Evolutionary conservation across 352 stramenopile species (phyloP).

Genomic region (Phytophthora citricola): DNA sequence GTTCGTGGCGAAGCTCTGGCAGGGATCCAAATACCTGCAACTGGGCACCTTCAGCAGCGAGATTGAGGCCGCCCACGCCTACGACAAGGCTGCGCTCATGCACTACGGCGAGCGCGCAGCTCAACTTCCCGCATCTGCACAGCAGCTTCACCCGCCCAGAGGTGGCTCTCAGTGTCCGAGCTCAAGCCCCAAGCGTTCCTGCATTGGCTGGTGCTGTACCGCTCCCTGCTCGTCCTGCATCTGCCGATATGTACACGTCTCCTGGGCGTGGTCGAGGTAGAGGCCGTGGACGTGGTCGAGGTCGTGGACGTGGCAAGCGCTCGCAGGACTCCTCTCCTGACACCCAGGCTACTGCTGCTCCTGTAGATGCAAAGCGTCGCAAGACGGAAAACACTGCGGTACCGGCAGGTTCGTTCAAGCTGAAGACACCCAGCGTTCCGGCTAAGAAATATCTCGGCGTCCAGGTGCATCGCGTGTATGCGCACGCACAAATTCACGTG

Average conservation of each 20-base stretch:
- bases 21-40: conserved; percentile 70
- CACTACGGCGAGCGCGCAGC: conserved; percentile 71
- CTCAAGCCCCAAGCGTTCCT: conserved; percentile 16
- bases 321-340: conserved; percentile 43
- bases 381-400: conserved; percentile 33
- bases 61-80: conserved; percentile 83
- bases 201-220: conserved; percentile 1
- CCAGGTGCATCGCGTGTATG: conserved; percentile 72
- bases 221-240: conserved; percentile 4
- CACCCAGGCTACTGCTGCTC: conserved; percentile 7
- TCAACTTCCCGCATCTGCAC: conserved; percentile 85
- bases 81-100: conserved; percentile 79
- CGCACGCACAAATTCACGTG: conserved; percentile 81
- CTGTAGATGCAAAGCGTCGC: conserved; percentile 39
- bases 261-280: conserved; percentile 43
- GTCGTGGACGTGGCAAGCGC: conserved; percentile 67
- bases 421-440: conserved; percentile 19
- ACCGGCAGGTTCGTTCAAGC: conserved; percentile 28
- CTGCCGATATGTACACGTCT: conserved; percentile 17
- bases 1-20: conserved; percentile 78
- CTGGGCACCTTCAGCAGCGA: conserved; percentile 78
- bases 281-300: conserved; percentile 54
- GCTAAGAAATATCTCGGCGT: conserved; percentile 80
- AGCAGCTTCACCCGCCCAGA: conserved; percentile 65
- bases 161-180: conserved; percentile 34